Conservation (phyloP, 176 grass and related monocot genomes). For the Rhynchospora tenuis region DNA sequence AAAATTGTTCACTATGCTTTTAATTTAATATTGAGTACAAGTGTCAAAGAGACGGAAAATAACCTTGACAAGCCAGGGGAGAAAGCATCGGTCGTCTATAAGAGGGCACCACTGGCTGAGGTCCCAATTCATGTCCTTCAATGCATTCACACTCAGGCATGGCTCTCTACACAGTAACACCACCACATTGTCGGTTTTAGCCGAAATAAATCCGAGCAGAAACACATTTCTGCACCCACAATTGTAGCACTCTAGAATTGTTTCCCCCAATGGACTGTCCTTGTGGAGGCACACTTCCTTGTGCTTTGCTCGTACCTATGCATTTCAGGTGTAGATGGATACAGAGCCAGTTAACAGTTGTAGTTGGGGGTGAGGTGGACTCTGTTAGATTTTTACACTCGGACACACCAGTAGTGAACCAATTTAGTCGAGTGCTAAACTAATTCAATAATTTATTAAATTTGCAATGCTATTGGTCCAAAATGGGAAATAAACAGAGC, state of each 20-base stretch:
- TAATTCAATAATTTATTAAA: not conserved
- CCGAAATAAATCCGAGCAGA: conserved; percentile 98
- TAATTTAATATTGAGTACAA: not conserved
- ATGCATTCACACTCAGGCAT: conserved; percentile 95
- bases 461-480: not conserved
- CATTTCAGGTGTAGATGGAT: conserved; percentile 8
- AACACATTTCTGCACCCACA: conserved; percentile 98
- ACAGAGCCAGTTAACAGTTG: not conserved
- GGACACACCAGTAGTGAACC: not conserved
- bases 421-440: not conserved
- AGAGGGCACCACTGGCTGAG: conserved; percentile 98
- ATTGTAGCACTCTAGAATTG: conserved; percentile 98
- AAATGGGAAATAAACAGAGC: not conserved
- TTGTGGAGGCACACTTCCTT: conserved; percentile 99
- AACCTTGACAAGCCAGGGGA: conserved; percentile 97
- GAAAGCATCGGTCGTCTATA: conserved; percentile 96
- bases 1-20: not conserved
- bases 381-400: not conserved
- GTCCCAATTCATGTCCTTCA: conserved; percentile 99
- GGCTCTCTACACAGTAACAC: conserved; percentile 98
- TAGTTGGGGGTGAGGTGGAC: not conserved
- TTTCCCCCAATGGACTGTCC: conserved; percentile 93
- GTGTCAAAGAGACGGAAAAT: conserved; percentile 19
- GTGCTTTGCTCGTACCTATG: conserved; percentile 90
- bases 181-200: conserved; percentile 92